Percentiles rank a stretch among this genome's conserved stretches.
Evolutionary conservation across 2,329 filamentous ascomycete species (phyloP).

Genomic region (Alternaria sp.): DNA sequence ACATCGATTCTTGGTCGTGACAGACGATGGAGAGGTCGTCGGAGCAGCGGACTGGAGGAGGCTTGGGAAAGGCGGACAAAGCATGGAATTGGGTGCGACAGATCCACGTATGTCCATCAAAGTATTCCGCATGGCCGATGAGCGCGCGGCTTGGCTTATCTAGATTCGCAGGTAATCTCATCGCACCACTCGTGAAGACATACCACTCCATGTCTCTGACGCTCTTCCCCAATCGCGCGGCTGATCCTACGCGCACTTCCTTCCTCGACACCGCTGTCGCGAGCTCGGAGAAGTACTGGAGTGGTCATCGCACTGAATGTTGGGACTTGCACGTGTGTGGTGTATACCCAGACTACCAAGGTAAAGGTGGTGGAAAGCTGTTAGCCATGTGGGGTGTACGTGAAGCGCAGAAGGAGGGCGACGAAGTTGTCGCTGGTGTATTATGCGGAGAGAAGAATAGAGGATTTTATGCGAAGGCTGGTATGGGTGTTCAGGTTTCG

Average conservation of each 20-base stretch:
- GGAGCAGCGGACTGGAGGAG: constrained; percentile 41
- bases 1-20: constrained; percentile 36
- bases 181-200: constrained; percentile 12
- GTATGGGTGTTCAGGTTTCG: constrained; percentile 22
- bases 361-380: constrained; percentile 46
- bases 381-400: constrained; percentile 49
- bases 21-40: constrained; percentile 14
- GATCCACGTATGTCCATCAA: constrained; percentile 30
- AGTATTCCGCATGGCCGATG: neutral
- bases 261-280: constrained; percentile 31
- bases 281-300: constrained; percentile 30
- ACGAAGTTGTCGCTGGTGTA: constrained; percentile 32
- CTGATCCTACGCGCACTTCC: constrained; percentile 24
- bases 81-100: constrained; percentile 14
- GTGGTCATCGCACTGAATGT: constrained; percentile 32
- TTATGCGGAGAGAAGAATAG: constrained; percentile 40
- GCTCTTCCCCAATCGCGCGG: constrained; percentile 35
- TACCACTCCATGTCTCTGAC: constrained; percentile 15
- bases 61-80: constrained; percentile 27
- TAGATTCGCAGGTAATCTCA: constrained; percentile 23
- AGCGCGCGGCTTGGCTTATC: neutral
- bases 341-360: constrained; percentile 44
- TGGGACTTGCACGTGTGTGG: constrained; percentile 40
- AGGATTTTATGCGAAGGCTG: constrained; percentile 33
- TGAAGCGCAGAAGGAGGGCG: constrained; percentile 39